Evolutionary conservation across 495 filamentous ascomycete species (phyloP), one percentile per base, ranked within the genome.

Genomic region (Lasiosphaeria hispida): DNA sequence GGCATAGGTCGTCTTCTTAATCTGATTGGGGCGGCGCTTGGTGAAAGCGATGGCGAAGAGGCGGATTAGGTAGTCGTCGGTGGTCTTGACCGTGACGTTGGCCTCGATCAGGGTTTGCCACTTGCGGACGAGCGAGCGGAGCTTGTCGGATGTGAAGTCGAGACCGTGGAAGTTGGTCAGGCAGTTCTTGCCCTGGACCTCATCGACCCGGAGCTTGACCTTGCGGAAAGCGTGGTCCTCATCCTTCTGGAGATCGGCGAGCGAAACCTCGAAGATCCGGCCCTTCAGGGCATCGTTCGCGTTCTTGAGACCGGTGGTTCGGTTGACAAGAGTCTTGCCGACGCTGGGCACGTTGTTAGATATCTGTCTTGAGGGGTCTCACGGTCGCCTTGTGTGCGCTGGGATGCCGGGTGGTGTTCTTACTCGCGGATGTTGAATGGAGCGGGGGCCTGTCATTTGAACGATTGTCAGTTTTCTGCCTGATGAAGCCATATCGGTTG

Each of bases 1-100:
- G 58, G 94, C 94, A 73, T 98, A 98, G 68, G 95, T 97, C 66
- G 94, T 98, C 87, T 97, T 97, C 88, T 96, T 96, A 82, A 98
- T 91, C 82, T 98, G 94, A 82, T 98, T 98, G 62, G 92, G 91
- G 68, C 94, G 85, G 74, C 90, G 83, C 89, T 97, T 97, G 75
- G 94, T 98, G 84, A 98, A 98, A 63, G 94, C 94, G 68, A 98
- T 97, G 74, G 88, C 89, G 80, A 98, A 98, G 63, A 98, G 87
- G 61, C 94, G 91, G 75, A 98, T 83, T 67, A 97, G 92, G 82
- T 98, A 97, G 75, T 98, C 93, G 72, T 98, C 94, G 72, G 94
- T 97, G 63, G 94, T 97, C 89, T 96, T 97, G 82, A 97, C 91
- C 63, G 95, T 96, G 70, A 97, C 85, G 73, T 98, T 98, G 82